A percentile compares a stretch with the other conserved stretches of the same genome.
phyloP scores from a whole-genome alignment of 495 filamentous ascomycete genomes.

The Penicillium samsonianum region DNA sequence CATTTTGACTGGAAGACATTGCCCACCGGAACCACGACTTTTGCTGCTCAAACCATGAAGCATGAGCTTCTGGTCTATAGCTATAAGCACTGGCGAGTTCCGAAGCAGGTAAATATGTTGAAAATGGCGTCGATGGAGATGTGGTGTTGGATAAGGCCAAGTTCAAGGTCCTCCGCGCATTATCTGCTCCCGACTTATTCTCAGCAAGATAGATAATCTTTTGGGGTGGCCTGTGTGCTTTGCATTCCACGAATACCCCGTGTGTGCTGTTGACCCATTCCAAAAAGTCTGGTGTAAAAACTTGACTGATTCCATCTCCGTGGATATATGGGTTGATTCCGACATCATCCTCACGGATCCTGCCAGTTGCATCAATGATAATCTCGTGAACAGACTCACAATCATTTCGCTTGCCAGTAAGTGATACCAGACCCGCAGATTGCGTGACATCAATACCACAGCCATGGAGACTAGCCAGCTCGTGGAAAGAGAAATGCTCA shows the following conservation, averaged over 20 bases:
- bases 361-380: conserved; percentile 37
- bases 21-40: conserved; percentile 47
- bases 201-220: conserved; percentile 40
- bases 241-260: conserved; percentile 30
- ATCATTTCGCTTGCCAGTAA: conserved; percentile 39
- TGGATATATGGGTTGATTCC: conserved; percentile 21
- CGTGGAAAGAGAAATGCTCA: conserved; percentile 45
- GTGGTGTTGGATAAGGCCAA: conserved; percentile 29
- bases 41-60: conserved; percentile 36
- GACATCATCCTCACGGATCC: conserved; percentile 36
- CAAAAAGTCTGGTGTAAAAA: conserved; percentile 30
- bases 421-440: conserved; percentile 38
- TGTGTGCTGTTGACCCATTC: conserved; percentile 39
- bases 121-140: conserved; percentile 31
- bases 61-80: conserved; percentile 23
- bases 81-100: conserved; percentile 25
- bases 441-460: conserved; percentile 45
- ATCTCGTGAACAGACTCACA: conserved; percentile 46
- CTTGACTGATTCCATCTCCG: conserved; percentile 9
- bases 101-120: conserved; percentile 38
- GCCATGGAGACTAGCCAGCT: conserved; percentile 42
- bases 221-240: conserved; percentile 13
- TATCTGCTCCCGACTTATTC: conserved; percentile 34
- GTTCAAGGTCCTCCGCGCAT: conserved; percentile 41
- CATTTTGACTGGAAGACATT: conserved; percentile 27